These are phyloP conservation scores for Nissolia schottii DNA, from an alignment of 306 rosid genomes.

Conservation along the genomic window DNA sequence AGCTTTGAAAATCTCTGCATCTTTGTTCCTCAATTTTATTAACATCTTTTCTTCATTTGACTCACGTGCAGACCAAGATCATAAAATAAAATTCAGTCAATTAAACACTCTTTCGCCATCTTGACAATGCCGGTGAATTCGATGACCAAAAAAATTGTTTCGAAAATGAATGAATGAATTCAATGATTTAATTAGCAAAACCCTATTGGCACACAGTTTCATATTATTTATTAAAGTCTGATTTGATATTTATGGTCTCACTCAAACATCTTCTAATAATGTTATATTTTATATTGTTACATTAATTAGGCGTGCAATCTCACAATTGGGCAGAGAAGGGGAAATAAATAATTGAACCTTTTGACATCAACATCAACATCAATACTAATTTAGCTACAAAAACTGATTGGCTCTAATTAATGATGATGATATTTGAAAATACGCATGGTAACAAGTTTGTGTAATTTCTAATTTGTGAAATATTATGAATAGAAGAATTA, in stretches of 20 bases:
- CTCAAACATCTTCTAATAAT: background rate
- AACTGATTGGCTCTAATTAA: background rate
- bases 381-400: background rate
- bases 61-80: background rate
- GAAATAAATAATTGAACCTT: background rate
- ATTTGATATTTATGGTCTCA: background rate
- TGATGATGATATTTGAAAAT: background rate
- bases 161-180: background rate
- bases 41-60: background rate
- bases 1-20: background rate
- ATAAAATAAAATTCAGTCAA: background rate
- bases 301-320: background rate
- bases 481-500: too few species aligned
- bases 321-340: background rate
- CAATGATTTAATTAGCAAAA: background rate
- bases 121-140: background rate
- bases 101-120: background rate
- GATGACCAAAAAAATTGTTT: background rate
- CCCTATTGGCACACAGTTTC: background rate
- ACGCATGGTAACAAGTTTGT: too few species aligned
- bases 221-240: background rate
- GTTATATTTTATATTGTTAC: background rate
- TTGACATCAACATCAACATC: background rate
- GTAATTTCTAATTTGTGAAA: too few species aligned
- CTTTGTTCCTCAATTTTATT: background rate